These are phyloP conservation scores for Hypoxylon sp. DNA, from an alignment of 2,329 filamentous ascomycete species.

Conservation along the genomic window DNA sequence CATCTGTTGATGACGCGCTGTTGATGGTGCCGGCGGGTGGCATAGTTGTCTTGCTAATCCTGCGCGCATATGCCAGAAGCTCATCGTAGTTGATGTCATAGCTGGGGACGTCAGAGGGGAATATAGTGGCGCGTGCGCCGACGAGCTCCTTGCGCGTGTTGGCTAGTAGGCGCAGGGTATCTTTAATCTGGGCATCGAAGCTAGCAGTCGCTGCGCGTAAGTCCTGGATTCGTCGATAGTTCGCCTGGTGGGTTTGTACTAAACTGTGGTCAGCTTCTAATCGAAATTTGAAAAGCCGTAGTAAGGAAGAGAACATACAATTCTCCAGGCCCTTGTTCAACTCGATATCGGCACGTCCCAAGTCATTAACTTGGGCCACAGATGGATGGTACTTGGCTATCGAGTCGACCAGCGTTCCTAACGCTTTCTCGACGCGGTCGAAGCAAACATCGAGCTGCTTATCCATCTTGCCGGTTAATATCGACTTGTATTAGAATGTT, in stretches of 20 bases:
- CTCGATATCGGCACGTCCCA: conserved; percentile 78
- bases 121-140: conserved; percentile 70
- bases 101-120: conserved; percentile 64
- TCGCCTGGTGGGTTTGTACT: conserved; percentile 83
- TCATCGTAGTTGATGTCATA: conserved; percentile 77
- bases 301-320: conserved; percentile 60
- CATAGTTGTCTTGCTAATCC: conserved; percentile 84
- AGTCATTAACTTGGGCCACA: conserved; percentile 74
- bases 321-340: conserved; percentile 76
- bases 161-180: conserved; percentile 78
- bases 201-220: conserved; percentile 76
- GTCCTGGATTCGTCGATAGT: conserved; percentile 76
- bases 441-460: conserved; percentile 73
- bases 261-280: conserved; percentile 1
- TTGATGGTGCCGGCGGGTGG: conserved; percentile 72
- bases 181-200: conserved; percentile 80
- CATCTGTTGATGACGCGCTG: conserved; percentile 55
- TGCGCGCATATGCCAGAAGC: conserved; percentile 81
- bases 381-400: conserved; percentile 87
- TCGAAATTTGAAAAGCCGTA: neutral
- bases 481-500: neutral
- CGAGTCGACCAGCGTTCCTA: conserved; percentile 81
- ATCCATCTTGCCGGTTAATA: conserved; percentile 66
- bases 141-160: conserved; percentile 81
- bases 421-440: conserved; percentile 75